phyloP scores from a whole-genome alignment of 2,329 filamentous ascomycete genomes.

The Ophidiomyces ophidiicola region DNA sequence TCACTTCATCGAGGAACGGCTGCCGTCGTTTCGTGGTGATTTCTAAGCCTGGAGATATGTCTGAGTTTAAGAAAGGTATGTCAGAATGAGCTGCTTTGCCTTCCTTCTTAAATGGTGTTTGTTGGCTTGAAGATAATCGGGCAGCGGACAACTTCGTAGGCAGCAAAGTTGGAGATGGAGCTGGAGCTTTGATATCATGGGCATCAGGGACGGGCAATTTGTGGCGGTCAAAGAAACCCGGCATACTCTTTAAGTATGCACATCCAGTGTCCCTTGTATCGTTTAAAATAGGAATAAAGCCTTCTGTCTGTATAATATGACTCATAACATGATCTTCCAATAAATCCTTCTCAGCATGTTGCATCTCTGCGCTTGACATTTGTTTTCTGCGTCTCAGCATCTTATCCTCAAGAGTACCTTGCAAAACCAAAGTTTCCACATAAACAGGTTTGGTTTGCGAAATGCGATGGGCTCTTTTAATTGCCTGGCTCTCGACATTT shows the following conservation, averaged over 20 bases:
- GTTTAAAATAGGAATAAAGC: constrained; percentile 34
- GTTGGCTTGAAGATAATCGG: background rate
- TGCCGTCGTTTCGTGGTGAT: constrained; percentile 17
- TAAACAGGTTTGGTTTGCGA: constrained; percentile 66
- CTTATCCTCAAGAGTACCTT: constrained; percentile 69
- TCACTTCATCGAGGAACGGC: background rate
- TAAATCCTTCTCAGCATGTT: constrained; percentile 44
- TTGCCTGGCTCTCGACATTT: constrained; percentile 73
- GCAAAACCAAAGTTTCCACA: constrained; percentile 75
- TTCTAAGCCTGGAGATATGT: constrained; percentile 9
- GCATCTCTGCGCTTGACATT: constrained; percentile 55
- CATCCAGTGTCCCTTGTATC: constrained; percentile 21
- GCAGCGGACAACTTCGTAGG: background rate
- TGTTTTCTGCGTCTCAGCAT: constrained; percentile 61
- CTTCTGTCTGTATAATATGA: constrained; percentile 46
- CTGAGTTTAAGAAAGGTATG: constrained; percentile 11
- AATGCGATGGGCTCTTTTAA: constrained; percentile 79
- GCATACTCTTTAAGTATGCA: constrained; percentile 22
- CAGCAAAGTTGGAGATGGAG: background rate
- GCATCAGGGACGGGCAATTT: constrained; percentile 27
- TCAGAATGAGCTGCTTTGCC: background rate
- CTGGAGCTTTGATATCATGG: no score
- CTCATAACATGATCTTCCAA: constrained; percentile 48
- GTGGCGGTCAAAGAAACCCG: constrained; percentile 31
- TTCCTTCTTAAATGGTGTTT: background rate